These are phyloP conservation scores for Cornus controversa DNA, from an alignment of 148 eudicot genomes.

Conservation along the genomic window DNA sequence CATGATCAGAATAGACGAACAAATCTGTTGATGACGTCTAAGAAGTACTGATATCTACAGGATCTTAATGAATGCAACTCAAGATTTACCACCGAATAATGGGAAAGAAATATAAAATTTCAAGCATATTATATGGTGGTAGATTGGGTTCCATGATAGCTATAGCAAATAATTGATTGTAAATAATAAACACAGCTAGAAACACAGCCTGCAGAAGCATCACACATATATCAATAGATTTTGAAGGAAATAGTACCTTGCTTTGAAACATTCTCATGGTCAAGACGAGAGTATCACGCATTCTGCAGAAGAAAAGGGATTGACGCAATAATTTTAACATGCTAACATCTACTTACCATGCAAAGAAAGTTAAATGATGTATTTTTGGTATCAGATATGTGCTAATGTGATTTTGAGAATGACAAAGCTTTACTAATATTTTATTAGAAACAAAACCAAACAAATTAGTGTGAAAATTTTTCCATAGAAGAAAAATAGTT, in stretches of 20 bases:
- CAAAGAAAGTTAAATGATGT: not conserved
- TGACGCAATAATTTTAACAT: not conserved
- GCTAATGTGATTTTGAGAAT: not conserved
- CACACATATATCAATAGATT: not conserved
- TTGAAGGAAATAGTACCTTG: conserved; percentile 54
- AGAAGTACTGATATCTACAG: not conserved
- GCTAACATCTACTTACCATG: not conserved
- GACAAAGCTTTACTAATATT: not conserved
- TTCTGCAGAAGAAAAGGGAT: conserved; percentile 43
- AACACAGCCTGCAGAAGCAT: not conserved
- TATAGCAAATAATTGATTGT: not conserved
- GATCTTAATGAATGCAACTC: not conserved
- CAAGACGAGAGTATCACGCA: conserved; percentile 81
- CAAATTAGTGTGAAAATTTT: not conserved
- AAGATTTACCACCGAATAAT: not conserved
- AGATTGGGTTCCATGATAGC: not conserved
- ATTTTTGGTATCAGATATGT: not conserved
- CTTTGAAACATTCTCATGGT: conserved; percentile 87
- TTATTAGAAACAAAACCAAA: not conserved
- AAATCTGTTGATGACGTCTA: not conserved
- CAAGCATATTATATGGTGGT: not conserved
- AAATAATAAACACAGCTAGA: not conserved
- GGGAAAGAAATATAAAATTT: not conserved
- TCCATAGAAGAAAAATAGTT: not conserved
- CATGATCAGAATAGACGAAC: not conserved